Percentiles rank a stretch among this genome's conserved stretches.
Evolutionary conservation across 1,284 basidiomycete genomes (phyloP).

Genomic region (Wallemia hederae): DNA sequence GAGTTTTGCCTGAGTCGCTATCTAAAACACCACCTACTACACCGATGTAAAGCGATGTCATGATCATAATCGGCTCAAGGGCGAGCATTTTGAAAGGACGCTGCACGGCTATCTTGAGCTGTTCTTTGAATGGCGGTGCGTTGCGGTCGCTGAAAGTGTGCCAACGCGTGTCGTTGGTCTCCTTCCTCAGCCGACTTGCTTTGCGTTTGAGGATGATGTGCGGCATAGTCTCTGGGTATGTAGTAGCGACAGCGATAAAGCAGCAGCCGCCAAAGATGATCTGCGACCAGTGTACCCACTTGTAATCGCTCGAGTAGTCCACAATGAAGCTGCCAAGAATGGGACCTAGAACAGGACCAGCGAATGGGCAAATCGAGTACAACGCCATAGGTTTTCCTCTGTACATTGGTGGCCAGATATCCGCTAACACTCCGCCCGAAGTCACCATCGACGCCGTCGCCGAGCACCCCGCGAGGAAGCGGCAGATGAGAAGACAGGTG

Average conservation of each 20-base stretch:
- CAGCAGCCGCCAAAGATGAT: constrained; percentile 2
- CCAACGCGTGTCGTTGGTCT: constrained; percentile 4
- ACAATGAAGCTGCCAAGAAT: constrained; percentile 15
- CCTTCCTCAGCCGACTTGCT: neutral
- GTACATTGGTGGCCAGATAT: constrained; percentile 5
- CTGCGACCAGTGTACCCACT: constrained; percentile 21
- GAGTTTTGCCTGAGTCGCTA: no score
- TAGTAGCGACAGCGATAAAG: neutral
- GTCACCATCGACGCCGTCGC: constrained; percentile 21
- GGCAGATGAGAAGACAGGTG: constrained; percentile 19
- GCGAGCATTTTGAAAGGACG: constrained; percentile 21
- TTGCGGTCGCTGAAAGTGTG: neutral
- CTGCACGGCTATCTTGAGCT: constrained; percentile 17
- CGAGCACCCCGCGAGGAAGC: constrained; percentile 19
- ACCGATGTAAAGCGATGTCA: constrained; percentile 18
- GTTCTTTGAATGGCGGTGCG: constrained; percentile 3
- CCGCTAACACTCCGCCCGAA: constrained; percentile 20
- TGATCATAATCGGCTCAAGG: constrained; percentile 20
- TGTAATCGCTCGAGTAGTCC: constrained; percentile 11
- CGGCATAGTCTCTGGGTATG: neutral
- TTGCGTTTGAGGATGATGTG: neutral
- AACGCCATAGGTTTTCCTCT: constrained; percentile 5
- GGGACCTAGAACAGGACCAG: constrained; percentile 19
- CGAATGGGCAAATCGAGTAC: constrained; percentile 14
- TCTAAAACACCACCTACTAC: neutral